Conservation (phyloP, 768 basidiomycete species). For the Boletus sensibilis region DNA sequence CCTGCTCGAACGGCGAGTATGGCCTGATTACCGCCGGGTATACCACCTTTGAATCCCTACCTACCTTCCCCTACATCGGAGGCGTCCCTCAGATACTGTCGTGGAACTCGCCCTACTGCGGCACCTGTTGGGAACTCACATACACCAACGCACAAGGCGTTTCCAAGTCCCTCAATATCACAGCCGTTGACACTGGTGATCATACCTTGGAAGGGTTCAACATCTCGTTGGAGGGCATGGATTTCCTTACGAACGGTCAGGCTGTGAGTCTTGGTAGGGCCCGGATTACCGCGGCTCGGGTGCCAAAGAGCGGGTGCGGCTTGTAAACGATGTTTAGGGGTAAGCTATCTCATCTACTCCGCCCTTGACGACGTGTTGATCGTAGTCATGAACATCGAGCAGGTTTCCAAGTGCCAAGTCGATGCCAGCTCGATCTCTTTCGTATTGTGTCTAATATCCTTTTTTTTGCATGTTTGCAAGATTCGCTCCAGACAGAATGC, state of each 20-base stretch:
- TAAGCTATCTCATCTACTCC: neutral
- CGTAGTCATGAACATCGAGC: neutral
- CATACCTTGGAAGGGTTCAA: slow-evolving; percentile 34
- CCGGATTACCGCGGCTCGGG: slow-evolving; percentile 20
- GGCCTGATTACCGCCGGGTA: slow-evolving; percentile 48
- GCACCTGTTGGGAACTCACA: slow-evolving; percentile 59
- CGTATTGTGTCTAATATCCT: neutral
- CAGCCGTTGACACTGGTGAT: slow-evolving; percentile 51
- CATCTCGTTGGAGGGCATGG: slow-evolving; percentile 35
- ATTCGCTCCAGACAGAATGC: neutral
- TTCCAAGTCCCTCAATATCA: slow-evolving; percentile 42
- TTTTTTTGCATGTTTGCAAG: neutral
- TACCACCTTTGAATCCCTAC: slow-evolving; percentile 50
- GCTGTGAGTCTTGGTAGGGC: slow-evolving; percentile 29
- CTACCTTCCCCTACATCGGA: slow-evolving; percentile 60
- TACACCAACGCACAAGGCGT: slow-evolving; percentile 36
- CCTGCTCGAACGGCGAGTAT: slow-evolving; percentile 52
- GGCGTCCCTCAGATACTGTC: slow-evolving; percentile 50
- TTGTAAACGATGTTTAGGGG: slow-evolving; percentile 5
- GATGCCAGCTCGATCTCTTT: neutral
- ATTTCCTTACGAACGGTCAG: slow-evolving; percentile 33
- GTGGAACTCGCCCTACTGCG: slow-evolving; percentile 54
- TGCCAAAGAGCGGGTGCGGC: slow-evolving; percentile 12
- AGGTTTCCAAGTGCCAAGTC: neutral
- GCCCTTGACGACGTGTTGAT: neutral